phyloP scores from a whole-genome alignment of 129 eudicot genomes.

The Gnaphalium uliginosum region DNA sequence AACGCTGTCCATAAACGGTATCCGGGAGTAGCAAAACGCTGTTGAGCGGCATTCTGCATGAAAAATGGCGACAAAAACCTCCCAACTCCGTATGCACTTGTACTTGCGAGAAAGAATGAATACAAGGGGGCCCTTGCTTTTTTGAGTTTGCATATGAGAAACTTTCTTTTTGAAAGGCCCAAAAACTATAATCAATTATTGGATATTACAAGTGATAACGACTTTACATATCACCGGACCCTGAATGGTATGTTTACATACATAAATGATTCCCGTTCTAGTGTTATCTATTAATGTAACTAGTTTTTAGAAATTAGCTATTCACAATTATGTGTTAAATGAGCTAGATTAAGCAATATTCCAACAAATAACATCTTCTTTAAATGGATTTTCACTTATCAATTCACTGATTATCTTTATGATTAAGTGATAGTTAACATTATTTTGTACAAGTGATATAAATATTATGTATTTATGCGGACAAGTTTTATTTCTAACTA shows the following conservation, averaged over 20 bases:
- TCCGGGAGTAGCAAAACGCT: too few species aligned
- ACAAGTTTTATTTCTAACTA: too few species aligned
- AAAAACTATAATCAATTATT: not conserved
- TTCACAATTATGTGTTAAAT: not conserved
- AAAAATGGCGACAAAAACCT: too few species aligned
- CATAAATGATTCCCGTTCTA: not conserved
- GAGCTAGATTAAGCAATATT: not conserved
- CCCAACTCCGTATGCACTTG: too few species aligned
- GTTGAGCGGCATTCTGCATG: too few species aligned
- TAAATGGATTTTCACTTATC: not conserved
- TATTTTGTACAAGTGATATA: not conserved
- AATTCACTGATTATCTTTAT: not conserved
- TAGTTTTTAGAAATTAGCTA: not conserved
- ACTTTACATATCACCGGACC: slow-evolving; percentile 4
- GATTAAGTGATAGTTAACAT: not conserved
- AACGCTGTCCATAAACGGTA: too few species aligned
- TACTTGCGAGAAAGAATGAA: not conserved
- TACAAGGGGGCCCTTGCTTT: not conserved
- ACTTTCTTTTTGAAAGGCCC: not conserved
- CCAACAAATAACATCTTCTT: not conserved
- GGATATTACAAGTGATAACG: not conserved
- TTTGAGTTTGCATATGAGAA: slow-evolving; percentile 1
- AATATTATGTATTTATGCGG: too few species aligned
- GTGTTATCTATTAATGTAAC: not conserved
- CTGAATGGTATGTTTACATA: not conserved